Evolutionary conservation across 2,329 filamentous ascomycete genomes (phyloP), one percentile per base, ranked within the genome.

Genomic region (Talaromyces sp.): DNA sequence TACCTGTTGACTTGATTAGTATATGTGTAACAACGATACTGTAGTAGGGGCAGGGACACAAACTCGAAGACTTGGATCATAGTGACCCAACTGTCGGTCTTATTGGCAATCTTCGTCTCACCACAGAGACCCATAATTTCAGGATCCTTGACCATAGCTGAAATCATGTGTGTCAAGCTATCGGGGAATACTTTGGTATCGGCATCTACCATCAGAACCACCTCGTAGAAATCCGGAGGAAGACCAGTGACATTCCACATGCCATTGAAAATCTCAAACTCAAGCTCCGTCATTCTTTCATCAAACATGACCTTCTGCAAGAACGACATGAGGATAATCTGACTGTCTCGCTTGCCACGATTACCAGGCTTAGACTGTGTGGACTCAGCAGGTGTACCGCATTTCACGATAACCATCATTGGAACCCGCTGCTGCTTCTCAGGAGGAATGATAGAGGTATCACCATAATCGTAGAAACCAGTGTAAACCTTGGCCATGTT

Each of bases 271-370:
- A 99, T 97, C 71, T 99, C 94, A 69, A 91, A 99, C 73, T 99
- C 94, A 47, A 99, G 87, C 74, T 99, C 93, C 16, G 95, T 99
- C 94, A 99, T 99, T 57, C 94, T 89, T 77, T 99, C 95, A 71
- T 99, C 94, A 67, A 99, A 99, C 94, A 99, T 99, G 69, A 99
- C 94, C 79, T 99, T 99, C 71, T 99, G 94, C 63, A 99, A 79
- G 82, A 99, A 99, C 4, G 92, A 97, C 94, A 99, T 99, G 62
- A 99, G 82, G 64, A 99, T 94, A 68, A 99, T 97, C 74, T 99
- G 94, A 79, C 91, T 96, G 81, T 99, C 94, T 71, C 94, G 90
- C 82, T 99, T 99, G 75, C 94, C 95, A 76, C 94, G 86, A 76
- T 99, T 99, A 65, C 94, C 94, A 11, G 95, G 91, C 76, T 99